Evolutionary conservation across 495 filamentous ascomycete genomes (phyloP).

Genomic region (Aspergillus haitiensis): DNA sequence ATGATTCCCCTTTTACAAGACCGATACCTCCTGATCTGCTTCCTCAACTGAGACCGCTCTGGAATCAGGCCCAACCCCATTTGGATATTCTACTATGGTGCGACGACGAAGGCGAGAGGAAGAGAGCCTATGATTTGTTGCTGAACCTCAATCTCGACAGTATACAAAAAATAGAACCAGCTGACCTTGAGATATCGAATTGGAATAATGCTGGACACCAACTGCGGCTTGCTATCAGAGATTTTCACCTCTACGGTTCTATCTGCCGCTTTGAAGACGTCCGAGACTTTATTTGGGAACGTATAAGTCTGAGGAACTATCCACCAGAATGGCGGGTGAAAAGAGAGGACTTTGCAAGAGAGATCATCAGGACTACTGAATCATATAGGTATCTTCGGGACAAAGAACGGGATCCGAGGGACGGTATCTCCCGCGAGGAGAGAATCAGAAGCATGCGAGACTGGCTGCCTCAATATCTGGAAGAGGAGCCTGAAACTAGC

Average conservation of each 20-base stretch:
- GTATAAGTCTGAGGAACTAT: background rate
- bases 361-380: background rate
- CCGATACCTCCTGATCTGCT: too few relatives aligned
- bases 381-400: background rate
- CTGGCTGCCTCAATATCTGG: too few relatives aligned
- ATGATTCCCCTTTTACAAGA: too few relatives aligned
- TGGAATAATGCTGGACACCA: background rate
- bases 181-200: background rate
- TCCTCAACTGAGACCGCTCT: too few relatives aligned
- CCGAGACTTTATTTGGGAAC: background rate
- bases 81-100: too few relatives aligned
- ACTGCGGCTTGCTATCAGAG: background rate
- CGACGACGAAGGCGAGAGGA: too few relatives aligned
- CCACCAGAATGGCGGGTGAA: background rate
- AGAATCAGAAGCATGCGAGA: too few relatives aligned
- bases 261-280: background rate
- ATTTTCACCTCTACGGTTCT: conserved; percentile 1
- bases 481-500: too few relatives aligned
- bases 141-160: background rate
- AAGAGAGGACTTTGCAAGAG: background rate
- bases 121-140: background rate
- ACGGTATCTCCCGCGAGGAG: background rate
- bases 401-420: background rate
- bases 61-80: too few relatives aligned
- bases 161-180: too few relatives aligned